A percentile compares a stretch with the other conserved stretches of the same genome.
phyloP scores from a whole-genome alignment of 2,329 filamentous ascomycete species.

The Cladosporium sp. region DNA sequence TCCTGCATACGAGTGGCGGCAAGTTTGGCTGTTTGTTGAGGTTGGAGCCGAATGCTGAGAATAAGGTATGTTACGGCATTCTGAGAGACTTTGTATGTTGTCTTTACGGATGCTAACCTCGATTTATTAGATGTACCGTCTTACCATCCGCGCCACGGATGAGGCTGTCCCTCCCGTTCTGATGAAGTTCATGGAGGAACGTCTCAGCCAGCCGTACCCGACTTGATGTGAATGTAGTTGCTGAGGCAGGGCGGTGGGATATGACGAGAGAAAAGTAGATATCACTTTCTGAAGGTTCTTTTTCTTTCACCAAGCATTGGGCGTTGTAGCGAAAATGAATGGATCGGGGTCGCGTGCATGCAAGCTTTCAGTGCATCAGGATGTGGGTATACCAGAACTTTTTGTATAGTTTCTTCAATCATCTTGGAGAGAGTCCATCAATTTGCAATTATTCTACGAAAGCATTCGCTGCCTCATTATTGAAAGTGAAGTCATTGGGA shows the following conservation, averaged over 20 bases:
- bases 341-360: slow-evolving; percentile 1
- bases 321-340: not conserved
- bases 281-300: not conserved
- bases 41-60: slow-evolving; percentile 89
- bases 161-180: slow-evolving; percentile 78
- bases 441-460: no score
- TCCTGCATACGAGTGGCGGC: slow-evolving; percentile 76
- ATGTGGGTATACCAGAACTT: slow-evolving; percentile 7
- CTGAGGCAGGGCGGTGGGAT: not conserved
- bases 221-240: not conserved
- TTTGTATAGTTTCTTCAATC: no score
- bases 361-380: not conserved
- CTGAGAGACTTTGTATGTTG: not conserved
- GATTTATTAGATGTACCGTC: slow-evolving; percentile 74
- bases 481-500: not conserved
- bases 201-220: slow-evolving; percentile 53
- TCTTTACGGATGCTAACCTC: slow-evolving; percentile 15
- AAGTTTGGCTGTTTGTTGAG: slow-evolving; percentile 94
- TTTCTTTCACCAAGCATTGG: not conserved
- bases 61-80: slow-evolving; percentile 68
- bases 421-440: no score
- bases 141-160: slow-evolving; percentile 91
- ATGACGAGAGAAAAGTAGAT: not conserved
- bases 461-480: no score
- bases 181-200: slow-evolving; percentile 82